Base-by-base conservation (phyloP, 768 basidiomycete genomes). In the Royoungia palumana region DNA sequence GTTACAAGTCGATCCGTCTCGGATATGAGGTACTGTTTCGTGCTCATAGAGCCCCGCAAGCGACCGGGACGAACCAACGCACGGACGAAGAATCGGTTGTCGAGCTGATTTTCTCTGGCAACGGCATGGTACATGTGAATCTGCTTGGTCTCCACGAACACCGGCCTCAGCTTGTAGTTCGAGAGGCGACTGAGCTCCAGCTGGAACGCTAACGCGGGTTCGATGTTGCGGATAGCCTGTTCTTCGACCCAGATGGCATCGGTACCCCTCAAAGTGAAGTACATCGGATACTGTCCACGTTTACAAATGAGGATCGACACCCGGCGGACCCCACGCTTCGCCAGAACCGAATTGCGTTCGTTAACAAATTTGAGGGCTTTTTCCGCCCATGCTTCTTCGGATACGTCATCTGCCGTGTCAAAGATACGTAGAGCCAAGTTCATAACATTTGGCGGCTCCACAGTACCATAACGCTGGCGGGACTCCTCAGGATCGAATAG, bases 91-190 rank as follows among this genome's bases (percentile, higher is more conserved):
- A 99, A 99, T 46, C 96, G 83, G 57, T 82, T 91, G 69, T 99
- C 96, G n/a, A 96, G 81, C 57, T 95, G 89, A 71, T 98, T 98
- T 74, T 97, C 96, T 51, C 83, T 81, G 27, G 94, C 94, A 44
- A 95, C 81, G 38, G 88, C 94, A 60, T 95, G 93, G 71, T 99
- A 98, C 62, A 99, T 89, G 71, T 98, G 96, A 41, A 98, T 89
- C 70, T 98, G 95, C 66, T 95, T 89, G 71, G 91, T 89, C 71
- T 98, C 94, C 40, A 93, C 92, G 65, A 94, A 94, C 73, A 86
- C 85, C n/a, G 96, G 95, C 35, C 82, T 89, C 65, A 99, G 80
- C 67, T 94, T 93, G 75, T 97, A 98, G 76, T 94, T 89, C 14
- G 94, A 95, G 47, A 99, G 79, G 39, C 96, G 92, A 68, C 87